Conservation (phyloP, 805 yeast genomes). For the Metschnikowia gelsemii region DNA sequence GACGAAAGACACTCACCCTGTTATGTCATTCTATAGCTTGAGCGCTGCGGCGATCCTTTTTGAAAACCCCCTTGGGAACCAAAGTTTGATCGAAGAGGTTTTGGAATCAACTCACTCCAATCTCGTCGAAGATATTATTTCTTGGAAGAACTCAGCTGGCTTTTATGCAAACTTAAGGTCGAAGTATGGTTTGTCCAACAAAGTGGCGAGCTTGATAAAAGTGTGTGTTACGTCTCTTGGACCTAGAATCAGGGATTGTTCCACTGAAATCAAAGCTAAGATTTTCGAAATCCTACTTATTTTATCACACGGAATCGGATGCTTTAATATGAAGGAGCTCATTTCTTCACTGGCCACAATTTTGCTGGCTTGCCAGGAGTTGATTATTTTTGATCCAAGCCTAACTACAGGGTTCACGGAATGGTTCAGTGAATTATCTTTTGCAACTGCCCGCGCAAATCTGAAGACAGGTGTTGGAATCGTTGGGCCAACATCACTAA, state of each 20-base stretch:
- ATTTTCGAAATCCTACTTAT: conserved; percentile 30
- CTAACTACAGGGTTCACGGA: conserved; percentile 34
- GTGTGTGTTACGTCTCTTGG: conserved; percentile 38
- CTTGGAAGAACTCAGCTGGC: conserved; percentile 36
- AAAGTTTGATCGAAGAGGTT: conserved; percentile 43
- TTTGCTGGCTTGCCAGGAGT: conserved; percentile 34
- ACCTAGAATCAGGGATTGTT: conserved; percentile 33
- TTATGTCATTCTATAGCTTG: conserved; percentile 73
- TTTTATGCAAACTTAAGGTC: conserved; percentile 36
- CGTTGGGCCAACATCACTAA: conserved; percentile 37
- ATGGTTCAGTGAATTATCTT: conserved; percentile 29
- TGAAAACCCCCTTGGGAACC: conserved; percentile 52
- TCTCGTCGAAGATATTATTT: conserved; percentile 37
- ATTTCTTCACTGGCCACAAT: conserved; percentile 25
- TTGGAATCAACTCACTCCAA: conserved; percentile 28
- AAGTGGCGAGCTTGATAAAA: conserved; percentile 28
- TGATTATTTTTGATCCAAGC: conserved; percentile 38
- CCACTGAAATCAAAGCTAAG: conserved; percentile 20
- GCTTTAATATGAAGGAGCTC: conserved; percentile 27
- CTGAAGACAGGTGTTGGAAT: conserved; percentile 36
- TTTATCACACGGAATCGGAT: conserved; percentile 34
- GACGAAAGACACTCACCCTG: conserved; percentile 78
- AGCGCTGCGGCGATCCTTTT: conserved; percentile 57
- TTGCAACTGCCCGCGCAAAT: conserved; percentile 32
- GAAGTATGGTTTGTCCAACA: conserved; percentile 30